Percentiles rank a stretch among this genome's conserved stretches.
These are phyloP conservation scores for Vaccinium corymbosum DNA, from an alignment of 148 eudicot genomes.

Conservation along the genomic window DNA sequence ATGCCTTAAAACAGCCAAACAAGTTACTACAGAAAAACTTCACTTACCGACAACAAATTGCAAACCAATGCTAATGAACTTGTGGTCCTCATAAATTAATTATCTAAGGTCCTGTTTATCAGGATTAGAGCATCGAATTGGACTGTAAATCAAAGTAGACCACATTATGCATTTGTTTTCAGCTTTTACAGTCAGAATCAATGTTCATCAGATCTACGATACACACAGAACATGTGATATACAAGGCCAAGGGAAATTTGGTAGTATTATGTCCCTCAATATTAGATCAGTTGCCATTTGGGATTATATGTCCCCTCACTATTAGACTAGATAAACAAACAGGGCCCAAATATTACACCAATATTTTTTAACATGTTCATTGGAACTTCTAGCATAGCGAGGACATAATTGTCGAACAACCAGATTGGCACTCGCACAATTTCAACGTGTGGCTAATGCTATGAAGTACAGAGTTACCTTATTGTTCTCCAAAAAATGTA, in stretches of 20 bases:
- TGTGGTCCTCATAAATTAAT: neutral
- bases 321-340: neutral
- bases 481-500: neutral
- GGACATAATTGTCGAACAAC: neutral
- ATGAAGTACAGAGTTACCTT: neutral
- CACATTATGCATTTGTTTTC: neutral
- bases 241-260: neutral
- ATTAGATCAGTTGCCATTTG: neutral
- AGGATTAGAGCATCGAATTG: neutral
- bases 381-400: neutral
- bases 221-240: neutral
- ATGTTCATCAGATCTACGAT: neutral
- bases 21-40: neutral
- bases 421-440: neutral
- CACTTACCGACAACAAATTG: neutral
- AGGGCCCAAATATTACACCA: neutral
- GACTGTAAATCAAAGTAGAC: neutral
- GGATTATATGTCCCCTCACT: neutral
- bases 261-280: neutral
- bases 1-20: slow-evolving; percentile 49
- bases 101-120: neutral
- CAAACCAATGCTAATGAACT: neutral
- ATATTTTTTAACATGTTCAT: neutral
- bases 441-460: neutral
- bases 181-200: neutral